A percentile compares a stretch with the other conserved stretches of the same genome.
phyloP scores from a whole-genome alignment of 2,329 filamentous ascomycete species.

The Aspergillus alliaceus region DNA sequence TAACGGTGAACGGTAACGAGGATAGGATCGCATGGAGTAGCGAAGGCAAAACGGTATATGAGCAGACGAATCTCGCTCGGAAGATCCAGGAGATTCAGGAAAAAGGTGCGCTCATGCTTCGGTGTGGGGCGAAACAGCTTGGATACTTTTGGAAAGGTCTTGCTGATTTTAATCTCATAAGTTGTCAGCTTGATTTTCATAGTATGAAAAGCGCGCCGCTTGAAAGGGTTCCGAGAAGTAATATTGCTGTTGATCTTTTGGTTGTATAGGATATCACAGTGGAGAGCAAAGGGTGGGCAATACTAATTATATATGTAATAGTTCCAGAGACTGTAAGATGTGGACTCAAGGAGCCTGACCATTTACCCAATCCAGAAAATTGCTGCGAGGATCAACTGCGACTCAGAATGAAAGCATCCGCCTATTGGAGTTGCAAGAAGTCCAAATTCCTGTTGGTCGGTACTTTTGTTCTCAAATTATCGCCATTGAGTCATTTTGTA shows the following conservation, averaged over 20 bases:
- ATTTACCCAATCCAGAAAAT: not conserved
- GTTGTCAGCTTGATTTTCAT: not conserved
- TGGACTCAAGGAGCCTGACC: not conserved
- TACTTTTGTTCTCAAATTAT: not conserved
- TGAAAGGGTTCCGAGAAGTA: not conserved
- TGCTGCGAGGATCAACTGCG: not conserved
- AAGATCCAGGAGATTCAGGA: not conserved
- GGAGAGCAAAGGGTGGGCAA: not conserved
- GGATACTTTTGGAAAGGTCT: not conserved
- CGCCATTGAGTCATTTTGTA: not conserved
- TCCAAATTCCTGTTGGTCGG: too few species aligned
- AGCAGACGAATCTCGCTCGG: conserved; percentile 6
- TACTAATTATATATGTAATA: not conserved
- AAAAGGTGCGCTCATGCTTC: not conserved
- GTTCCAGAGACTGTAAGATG: not conserved
- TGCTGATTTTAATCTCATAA: not conserved
- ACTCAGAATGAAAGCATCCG: not conserved
- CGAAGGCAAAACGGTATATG: conserved; percentile 8
- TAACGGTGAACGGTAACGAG: not conserved
- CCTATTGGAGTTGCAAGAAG: not conserved
- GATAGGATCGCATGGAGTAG: not conserved
- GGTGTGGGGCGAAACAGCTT: not conserved
- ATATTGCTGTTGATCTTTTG: not conserved
- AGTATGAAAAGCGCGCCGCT: not conserved
- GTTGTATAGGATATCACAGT: not conserved